A percentile compares a stretch with the other conserved stretches of the same genome.
Evolutionary conservation across 2,329 filamentous ascomycete species (phyloP).

Genomic region (Colletotrichum sp.): DNA sequence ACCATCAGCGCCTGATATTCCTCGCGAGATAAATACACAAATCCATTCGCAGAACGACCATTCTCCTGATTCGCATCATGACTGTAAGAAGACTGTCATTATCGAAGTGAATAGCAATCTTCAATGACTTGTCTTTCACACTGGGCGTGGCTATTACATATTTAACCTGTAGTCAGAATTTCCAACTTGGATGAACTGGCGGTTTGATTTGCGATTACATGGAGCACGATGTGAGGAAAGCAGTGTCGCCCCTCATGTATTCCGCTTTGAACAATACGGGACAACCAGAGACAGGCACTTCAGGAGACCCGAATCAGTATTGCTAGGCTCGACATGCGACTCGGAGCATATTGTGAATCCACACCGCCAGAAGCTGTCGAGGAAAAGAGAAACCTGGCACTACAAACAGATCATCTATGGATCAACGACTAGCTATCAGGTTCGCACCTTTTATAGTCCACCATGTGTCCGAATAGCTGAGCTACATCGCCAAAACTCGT

Average conservation of each 20-base stretch:
- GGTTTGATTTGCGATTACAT: background rate
- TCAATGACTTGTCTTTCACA: background rate
- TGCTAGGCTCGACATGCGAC: background rate
- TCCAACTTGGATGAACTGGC: background rate
- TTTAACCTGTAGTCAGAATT: background rate
- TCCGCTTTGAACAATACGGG: too few relatives aligned
- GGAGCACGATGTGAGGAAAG: fast-evolving
- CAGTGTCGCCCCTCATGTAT: background rate
- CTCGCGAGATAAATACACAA: too few relatives aligned
- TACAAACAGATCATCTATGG: background rate
- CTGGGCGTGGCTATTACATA: background rate
- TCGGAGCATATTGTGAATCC: background rate
- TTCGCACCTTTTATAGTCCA: too few relatives aligned
- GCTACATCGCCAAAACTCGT: too few relatives aligned
- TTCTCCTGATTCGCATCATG: background rate
- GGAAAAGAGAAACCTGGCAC: background rate
- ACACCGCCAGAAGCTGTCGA: background rate
- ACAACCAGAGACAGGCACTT: background rate
- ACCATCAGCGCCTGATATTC: too few relatives aligned
- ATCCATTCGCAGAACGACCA: background rate
- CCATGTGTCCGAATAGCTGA: too few relatives aligned
- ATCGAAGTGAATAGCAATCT: background rate
- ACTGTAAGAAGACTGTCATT: fast-evolving
- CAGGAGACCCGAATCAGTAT: background rate
- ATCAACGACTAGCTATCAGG: background rate